Evolutionary conservation across 345 rosid species (phyloP), one percentile per base, ranked within the genome.

Genomic region (Bruguiera sexangula): DNA sequence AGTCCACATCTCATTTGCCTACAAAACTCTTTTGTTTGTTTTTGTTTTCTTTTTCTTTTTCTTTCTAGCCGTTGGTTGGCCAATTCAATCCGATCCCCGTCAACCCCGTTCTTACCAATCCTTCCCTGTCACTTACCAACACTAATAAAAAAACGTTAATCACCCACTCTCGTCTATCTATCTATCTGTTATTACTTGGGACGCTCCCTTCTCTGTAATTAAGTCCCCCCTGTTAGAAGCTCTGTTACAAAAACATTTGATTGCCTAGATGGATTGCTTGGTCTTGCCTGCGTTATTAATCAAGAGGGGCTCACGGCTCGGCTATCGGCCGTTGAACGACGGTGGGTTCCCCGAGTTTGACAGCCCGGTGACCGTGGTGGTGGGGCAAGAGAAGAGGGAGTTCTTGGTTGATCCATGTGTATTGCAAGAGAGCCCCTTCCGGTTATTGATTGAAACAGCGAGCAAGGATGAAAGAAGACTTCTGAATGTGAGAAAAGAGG

Each of bases 321-420:
- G 86, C 20, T 90, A 92, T 79, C 81, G 65, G 57, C 78, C 69
- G 36, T 68, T 90, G 0, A 66, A 66, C 0, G 73, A 67, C 1
- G 81, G 73, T 6, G 73, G 72, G 53, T 72, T 64, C 37, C 73
- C 70, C 8, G 46, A 69, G 30, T 50, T 69, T 18, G 83, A 69
- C 0, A 66, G 53, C 50, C 75, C 66, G 6, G 87, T 90, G 72
- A 87, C 73, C 3, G 98, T 88, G 78, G 90, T 93, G 60, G 97
- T 87, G 2, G 98, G 98, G 61, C 85, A 86, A 69, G 96, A 93
- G 83, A 86, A 62, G 78, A 84, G 81, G 56, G 96, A 82, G 77
- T 93, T 90, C 78, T 39, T 83, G 78, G 91, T 93, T 2, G 93
- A 87, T 56, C 79, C 89, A 0, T 78, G 76, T 46, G 83, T 93